phyloP scores from a whole-genome alignment of 2,329 filamentous ascomycete species.

The Camillea tinctor region DNA sequence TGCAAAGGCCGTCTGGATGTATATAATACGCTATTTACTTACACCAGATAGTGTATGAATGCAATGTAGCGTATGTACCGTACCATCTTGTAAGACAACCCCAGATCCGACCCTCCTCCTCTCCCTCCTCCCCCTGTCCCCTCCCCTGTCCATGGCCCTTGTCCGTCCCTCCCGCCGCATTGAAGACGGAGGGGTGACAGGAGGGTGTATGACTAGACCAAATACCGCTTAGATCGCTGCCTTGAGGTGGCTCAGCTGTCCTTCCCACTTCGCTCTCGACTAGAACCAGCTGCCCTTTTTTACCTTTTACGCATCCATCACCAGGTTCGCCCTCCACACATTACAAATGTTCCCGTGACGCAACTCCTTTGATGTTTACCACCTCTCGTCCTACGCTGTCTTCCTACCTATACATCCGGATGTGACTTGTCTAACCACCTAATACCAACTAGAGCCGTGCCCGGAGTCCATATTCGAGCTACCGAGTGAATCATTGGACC shows the following conservation, averaged over 20 bases:
- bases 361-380: conserved; percentile 17
- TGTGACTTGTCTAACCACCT: conserved; percentile 26
- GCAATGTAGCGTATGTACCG: no score
- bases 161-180: neutral
- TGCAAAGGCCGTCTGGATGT: no score
- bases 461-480: conserved; percentile 12
- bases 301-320: conserved; percentile 2
- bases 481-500: conserved; percentile 23
- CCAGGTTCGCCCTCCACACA: conserved; percentile 9
- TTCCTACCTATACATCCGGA: conserved; percentile 20
- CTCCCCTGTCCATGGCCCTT: no score
- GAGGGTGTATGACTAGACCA: conserved; percentile 17
- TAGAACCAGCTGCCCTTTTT: neutral
- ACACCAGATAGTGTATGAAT: neutral
- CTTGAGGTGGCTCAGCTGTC: conserved; percentile 22
- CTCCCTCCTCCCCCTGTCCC: no score
- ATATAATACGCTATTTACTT: no score
- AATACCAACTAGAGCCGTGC: conserved; percentile 12
- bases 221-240: conserved; percentile 18
- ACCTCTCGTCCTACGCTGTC: conserved; percentile 11
- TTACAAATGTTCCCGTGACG: conserved; percentile 23
- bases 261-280: conserved; percentile 1
- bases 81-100: neutral
- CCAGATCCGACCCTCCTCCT: neutral
- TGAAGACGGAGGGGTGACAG: neutral